Percentiles rank a stretch among this genome's conserved stretches.
Conservation (phyloP, 345 rosid species). For the Hirschfeldia incana region DNA sequence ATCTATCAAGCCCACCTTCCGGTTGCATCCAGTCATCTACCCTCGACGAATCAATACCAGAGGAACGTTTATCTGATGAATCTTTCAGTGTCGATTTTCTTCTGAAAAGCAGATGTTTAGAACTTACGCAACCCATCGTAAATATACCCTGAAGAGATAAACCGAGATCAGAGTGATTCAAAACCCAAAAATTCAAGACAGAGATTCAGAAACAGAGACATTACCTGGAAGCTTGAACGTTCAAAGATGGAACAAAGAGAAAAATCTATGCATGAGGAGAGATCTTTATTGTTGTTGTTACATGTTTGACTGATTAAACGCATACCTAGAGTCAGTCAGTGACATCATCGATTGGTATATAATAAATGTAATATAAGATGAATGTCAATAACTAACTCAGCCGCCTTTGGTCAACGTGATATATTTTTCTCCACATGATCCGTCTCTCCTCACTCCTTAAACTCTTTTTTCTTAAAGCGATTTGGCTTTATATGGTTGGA, state of each 20-base stretch:
- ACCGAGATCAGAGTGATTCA: conserved; percentile 15
- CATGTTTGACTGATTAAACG: conserved; percentile 40
- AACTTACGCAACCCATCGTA: conserved; percentile 78
- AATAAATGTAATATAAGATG: neutral
- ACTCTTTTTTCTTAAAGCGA: neutral
- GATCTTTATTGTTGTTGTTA: neutral
- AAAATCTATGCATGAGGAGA: conserved; percentile 12
- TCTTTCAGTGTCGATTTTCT: conserved; percentile 51
- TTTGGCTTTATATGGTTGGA: neutral
- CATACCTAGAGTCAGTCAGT: conserved; percentile 1
- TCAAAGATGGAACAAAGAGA: neutral
- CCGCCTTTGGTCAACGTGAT: conserved; percentile 18
- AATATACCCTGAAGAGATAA: neutral
- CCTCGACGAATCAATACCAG: conserved; percentile 53
- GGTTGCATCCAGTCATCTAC: conserved; percentile 52
- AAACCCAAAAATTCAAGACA: conserved; percentile 7
- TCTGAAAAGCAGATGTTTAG: conserved; percentile 47
- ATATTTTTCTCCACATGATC: neutral
- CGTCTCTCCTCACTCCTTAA: neutral
- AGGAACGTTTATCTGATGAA: conserved; percentile 50
- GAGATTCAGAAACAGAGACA: neutral
- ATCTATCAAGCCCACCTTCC: conserved; percentile 21
- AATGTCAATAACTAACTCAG: conserved; percentile 25
- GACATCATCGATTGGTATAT: conserved; percentile 13
- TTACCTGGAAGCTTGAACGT: neutral